Percentiles rank a stretch among this genome's conserved stretches.
Conservation (phyloP, 805 yeast species). For the Starmera pachycereana region DNA sequence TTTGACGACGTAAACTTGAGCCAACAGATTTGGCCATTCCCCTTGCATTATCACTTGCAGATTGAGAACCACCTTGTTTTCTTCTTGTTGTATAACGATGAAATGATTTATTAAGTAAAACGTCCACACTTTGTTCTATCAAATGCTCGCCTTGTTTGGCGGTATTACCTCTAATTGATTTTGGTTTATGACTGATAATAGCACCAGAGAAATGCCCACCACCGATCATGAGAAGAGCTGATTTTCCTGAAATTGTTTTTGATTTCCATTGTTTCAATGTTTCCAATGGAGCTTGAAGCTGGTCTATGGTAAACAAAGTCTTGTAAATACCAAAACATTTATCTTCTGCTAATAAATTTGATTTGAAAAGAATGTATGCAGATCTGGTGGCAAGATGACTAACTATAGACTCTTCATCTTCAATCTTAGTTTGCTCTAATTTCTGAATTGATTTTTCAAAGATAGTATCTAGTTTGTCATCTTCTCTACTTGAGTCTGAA, state of each 20-base stretch:
- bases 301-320: slow-evolving; percentile 36
- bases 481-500: slow-evolving; percentile 2
- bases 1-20: slow-evolving; percentile 77
- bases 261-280: slow-evolving; percentile 31
- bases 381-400: slow-evolving; percentile 60
- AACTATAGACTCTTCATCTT: slow-evolving; percentile 23
- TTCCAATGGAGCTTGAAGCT: slow-evolving; percentile 39
- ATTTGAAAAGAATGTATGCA: slow-evolving; percentile 52
- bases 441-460: slow-evolving; percentile 14
- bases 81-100: slow-evolving; percentile 94
- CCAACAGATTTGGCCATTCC: slow-evolving; percentile 98
- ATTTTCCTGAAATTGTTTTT: slow-evolving; percentile 23
- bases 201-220: slow-evolving; percentile 99
- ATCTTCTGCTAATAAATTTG: slow-evolving; percentile 31
- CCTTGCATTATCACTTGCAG: slow-evolving; percentile 81
- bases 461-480: slow-evolving; percentile 10
- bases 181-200: slow-evolving; percentile 63
- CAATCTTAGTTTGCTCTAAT: slow-evolving; percentile 10
- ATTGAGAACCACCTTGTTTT: slow-evolving; percentile 96
- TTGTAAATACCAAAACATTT: slow-evolving; percentile 63
- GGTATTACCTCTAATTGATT: slow-evolving; percentile 44
- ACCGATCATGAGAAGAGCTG: slow-evolving; percentile 88
- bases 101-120: slow-evolving; percentile 72
- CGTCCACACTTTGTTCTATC: slow-evolving; percentile 52
- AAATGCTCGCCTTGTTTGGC: slow-evolving; percentile 36